These are phyloP conservation scores for Steccherinum ochraceum DNA, from an alignment of 768 basidiomycete species.

Conservation along the genomic window DNA sequence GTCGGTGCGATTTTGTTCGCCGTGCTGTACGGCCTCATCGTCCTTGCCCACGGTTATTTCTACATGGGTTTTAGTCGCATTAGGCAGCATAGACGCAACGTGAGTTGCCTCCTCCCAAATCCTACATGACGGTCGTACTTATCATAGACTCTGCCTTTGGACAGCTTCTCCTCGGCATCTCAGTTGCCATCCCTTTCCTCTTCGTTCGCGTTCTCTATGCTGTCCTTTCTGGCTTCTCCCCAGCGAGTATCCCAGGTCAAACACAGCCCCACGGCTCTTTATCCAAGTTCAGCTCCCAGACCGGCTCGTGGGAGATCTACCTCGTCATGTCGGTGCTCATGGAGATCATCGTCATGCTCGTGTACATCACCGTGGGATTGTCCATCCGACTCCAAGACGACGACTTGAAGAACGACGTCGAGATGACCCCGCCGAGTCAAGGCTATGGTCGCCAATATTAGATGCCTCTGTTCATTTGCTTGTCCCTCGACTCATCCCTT, in stretches of 20 bases:
- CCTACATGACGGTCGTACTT: neutral
- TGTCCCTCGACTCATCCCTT: too few species aligned
- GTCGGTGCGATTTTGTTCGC: slow-evolving; percentile 29
- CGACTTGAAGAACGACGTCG: neutral
- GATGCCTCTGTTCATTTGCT: too few species aligned
- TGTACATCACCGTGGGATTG: slow-evolving; percentile 32
- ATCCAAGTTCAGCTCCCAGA: slow-evolving; percentile 48
- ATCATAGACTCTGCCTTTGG: neutral
- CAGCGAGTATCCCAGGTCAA: slow-evolving; percentile 30
- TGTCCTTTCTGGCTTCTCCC: slow-evolving; percentile 52
- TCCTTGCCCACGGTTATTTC: slow-evolving; percentile 6
- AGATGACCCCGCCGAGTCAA: too few species aligned
- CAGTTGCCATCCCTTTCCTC: slow-evolving; percentile 53
- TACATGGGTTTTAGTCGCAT: slow-evolving; percentile 7
- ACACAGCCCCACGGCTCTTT: slow-evolving; percentile 29
- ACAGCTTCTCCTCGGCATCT: slow-evolving; percentile 52
- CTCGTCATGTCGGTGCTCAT: slow-evolving; percentile 53
- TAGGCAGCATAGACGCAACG: slow-evolving; percentile 8
- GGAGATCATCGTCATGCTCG: slow-evolving; percentile 46
- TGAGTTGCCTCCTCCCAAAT: neutral
- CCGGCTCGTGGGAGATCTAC: slow-evolving; percentile 53
- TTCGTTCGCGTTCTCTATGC: slow-evolving; percentile 52
- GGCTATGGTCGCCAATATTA: too few species aligned
- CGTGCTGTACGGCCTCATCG: slow-evolving; percentile 32
- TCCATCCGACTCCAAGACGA: neutral